Evolutionary conservation across 495 filamentous ascomycete species (phyloP), one percentile per base, ranked within the genome.

Genomic region (Aspergillus campestris): DNA sequence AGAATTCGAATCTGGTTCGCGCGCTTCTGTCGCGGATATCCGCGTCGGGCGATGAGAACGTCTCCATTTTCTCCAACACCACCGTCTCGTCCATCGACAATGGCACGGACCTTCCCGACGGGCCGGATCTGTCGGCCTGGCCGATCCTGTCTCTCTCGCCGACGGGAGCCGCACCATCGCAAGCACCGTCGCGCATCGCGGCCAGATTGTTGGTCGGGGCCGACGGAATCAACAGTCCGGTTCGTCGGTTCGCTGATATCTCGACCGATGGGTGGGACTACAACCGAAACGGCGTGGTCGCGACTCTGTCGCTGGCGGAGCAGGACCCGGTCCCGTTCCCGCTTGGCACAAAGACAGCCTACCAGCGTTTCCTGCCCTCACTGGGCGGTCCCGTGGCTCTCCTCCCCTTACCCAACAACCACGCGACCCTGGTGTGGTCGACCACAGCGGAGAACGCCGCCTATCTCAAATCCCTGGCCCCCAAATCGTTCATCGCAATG

Each of bases 191-290:
- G 3, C 71, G 75, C 45, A 74, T 97, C 12, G 78, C 80, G 7
- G 88, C 94, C 3, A 77, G 92, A 27, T 73, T 99, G 3, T 75
- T 99, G 5, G 80, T 99, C 10, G 92, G 92, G 6, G 94, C 94
- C 10, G 92, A 99, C 57, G 92, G 92, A 8, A 84, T 88, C 12
- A 95, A 95, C 61, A 92, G 87, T 59, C 94, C 92, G 12, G 92
- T 97, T 10, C 83, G 92, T 35, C 77, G 77, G 3, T 99, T 95
- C 58, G 88, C 91, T 6, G 84, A 83, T 31, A 96, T 97, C 53
- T 64, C 80, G 39, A 84, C 82, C 28, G 72, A 80, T 3, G 92
- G 94, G 14, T 99, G 90, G 88, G 94, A 97, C 61, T 99, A 97
- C 68, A 76, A 79, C 39, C 77, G 87, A 14, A 83, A 94, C 60